phyloP scores from a whole-genome alignment of 1,139 yeast species.

The Hyphopichia burtonii region DNA sequence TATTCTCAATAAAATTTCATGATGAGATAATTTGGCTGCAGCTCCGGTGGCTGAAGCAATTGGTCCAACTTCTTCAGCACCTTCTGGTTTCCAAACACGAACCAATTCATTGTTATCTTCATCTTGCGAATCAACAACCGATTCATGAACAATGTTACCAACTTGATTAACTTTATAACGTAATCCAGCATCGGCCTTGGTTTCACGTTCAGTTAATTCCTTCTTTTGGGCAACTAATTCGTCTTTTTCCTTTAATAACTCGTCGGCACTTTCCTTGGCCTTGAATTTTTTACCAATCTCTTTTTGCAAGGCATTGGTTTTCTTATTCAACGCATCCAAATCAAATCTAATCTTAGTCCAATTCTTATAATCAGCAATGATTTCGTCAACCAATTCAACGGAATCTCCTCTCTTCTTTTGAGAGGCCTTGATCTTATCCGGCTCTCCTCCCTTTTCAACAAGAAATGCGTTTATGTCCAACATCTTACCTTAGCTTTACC shows the following conservation, averaged over 20 bases:
- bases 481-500: slow-evolving; percentile 40
- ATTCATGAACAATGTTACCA: slow-evolving; percentile 91
- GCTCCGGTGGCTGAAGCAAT: slow-evolving; percentile 72
- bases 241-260: slow-evolving; percentile 78
- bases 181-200: slow-evolving; percentile 72
- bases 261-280: slow-evolving; percentile 92
- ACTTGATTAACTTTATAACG: slow-evolving; percentile 80
- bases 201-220: slow-evolving; percentile 63
- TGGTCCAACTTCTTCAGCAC: slow-evolving; percentile 54
- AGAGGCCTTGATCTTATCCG: slow-evolving; percentile 80
- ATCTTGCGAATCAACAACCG: slow-evolving; percentile 82
- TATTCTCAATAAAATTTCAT: slow-evolving; percentile 87
- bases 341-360: slow-evolving; percentile 95
- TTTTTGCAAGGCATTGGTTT: slow-evolving; percentile 83
- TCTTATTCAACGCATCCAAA: slow-evolving; percentile 85
- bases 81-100: slow-evolving; percentile 80
- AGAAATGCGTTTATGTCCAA: slow-evolving; percentile 88
- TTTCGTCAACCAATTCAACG: slow-evolving; percentile 94
- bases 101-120: slow-evolving; percentile 90
- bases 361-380: slow-evolving; percentile 81
- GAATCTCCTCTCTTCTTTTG: slow-evolving; percentile 94
- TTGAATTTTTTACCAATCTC: slow-evolving; percentile 90
- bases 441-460: slow-evolving; percentile 96
- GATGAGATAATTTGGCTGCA: slow-evolving; percentile 86
- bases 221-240: slow-evolving; percentile 68